phyloP scores from a whole-genome alignment of 2,329 filamentous ascomycete genomes.

The Alternaria alternata region DNA sequence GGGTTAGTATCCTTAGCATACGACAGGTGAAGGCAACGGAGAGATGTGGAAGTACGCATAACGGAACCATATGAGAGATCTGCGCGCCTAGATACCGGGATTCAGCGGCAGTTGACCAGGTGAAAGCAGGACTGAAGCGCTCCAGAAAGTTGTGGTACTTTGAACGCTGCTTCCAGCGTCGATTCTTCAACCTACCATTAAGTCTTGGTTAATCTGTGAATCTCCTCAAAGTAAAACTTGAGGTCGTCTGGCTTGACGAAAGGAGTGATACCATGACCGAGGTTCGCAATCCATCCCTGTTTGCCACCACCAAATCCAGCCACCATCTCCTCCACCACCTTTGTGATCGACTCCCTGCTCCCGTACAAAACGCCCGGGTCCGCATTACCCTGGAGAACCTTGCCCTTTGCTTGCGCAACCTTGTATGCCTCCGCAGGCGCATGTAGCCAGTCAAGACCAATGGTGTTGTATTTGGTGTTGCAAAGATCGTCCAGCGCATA shows the following conservation, averaged over 20 bases:
- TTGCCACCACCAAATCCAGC: slow-evolving; percentile 83
- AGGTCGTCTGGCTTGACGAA: slow-evolving; percentile 93
- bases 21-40: too few species aligned
- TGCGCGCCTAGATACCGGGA: too few species aligned
- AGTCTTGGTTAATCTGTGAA: slow-evolving; percentile 63
- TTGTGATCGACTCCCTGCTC: slow-evolving; percentile 79
- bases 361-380: slow-evolving; percentile 95
- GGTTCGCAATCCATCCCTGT: slow-evolving; percentile 95
- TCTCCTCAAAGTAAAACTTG: slow-evolving; percentile 92
- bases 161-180: too few species aligned
- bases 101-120: too few species aligned
- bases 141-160: too few species aligned
- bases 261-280: slow-evolving; percentile 95
- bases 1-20: too few species aligned
- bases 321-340: slow-evolving; percentile 85
- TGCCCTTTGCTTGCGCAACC: slow-evolving; percentile 74
- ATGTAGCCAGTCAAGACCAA: slow-evolving; percentile 94
- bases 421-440: slow-evolving; percentile 84
- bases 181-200: background rate
- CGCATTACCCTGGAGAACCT: slow-evolving; percentile 91
- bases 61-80: too few species aligned
- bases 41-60: too few species aligned
- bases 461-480: slow-evolving; percentile 88
- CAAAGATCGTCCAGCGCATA: slow-evolving; percentile 89
- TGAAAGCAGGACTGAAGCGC: too few species aligned